Percentiles rank a stretch among this genome's conserved stretches.
phyloP scores from a whole-genome alignment of 2,329 filamentous ascomycete species.

The Cladosporium velox region DNA sequence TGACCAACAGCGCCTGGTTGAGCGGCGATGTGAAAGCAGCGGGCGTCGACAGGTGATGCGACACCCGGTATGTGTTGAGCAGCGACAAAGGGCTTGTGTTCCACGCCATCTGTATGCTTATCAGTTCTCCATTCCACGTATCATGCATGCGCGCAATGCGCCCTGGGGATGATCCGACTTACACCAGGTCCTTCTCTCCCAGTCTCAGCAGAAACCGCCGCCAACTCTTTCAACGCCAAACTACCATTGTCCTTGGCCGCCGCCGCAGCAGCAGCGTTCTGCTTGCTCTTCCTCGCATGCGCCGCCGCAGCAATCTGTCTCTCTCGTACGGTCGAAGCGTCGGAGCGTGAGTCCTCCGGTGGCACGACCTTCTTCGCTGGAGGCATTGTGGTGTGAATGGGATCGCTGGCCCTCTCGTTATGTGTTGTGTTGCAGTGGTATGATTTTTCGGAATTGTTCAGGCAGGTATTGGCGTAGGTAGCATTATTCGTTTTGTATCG shows the following conservation, averaged over 20 bases:
- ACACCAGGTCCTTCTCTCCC: slow-evolving; percentile 28
- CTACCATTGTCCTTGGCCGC: slow-evolving; percentile 28
- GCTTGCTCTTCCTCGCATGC: slow-evolving; percentile 43
- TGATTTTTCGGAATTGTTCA: neutral
- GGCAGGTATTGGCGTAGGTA: neutral
- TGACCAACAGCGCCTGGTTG: slow-evolving; percentile 53
- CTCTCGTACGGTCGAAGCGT: slow-evolving; percentile 43
- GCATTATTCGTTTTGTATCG: neutral
- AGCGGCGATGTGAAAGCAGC: slow-evolving; percentile 63
- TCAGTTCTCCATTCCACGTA: neutral
- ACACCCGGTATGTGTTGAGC: slow-evolving; percentile 73
- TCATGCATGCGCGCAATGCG: neutral
- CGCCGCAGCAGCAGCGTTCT: slow-evolving; percentile 24
- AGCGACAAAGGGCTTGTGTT: slow-evolving; percentile 65
- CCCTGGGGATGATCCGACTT: slow-evolving; percentile 22
- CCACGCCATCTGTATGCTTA: slow-evolving; percentile 60
- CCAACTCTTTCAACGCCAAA: slow-evolving; percentile 31
- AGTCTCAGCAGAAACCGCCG: slow-evolving; percentile 30
- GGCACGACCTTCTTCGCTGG: slow-evolving; percentile 38
- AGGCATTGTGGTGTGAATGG: slow-evolving; percentile 36
- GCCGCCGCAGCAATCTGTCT: slow-evolving; percentile 43
- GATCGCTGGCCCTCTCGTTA: neutral
- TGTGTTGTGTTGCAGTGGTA: neutral
- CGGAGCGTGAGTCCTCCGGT: slow-evolving; percentile 41
- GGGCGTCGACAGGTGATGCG: slow-evolving; percentile 70